Conservation (phyloP, 202 grass and related monocot species). For the Eragrostis tef region DNA sequence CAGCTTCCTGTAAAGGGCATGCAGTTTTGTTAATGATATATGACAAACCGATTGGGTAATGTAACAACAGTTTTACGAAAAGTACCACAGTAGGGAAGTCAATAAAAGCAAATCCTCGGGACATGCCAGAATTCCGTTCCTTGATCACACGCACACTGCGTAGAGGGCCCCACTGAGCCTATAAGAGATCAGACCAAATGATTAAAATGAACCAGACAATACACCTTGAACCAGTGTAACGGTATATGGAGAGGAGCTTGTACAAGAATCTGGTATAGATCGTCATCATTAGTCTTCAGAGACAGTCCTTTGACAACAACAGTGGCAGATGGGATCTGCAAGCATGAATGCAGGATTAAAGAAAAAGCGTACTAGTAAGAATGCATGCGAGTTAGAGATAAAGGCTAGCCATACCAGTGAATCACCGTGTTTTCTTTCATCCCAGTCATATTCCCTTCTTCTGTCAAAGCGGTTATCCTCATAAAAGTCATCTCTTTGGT, state of each 20-base stretch:
- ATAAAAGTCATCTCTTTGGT: slow-evolving; percentile 67
- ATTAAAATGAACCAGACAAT: slow-evolving; percentile 61
- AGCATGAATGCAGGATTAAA: slow-evolving; percentile 42
- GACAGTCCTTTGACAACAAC: slow-evolving; percentile 91
- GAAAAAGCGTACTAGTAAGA: not conserved
- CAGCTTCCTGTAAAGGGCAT: slow-evolving; percentile 72
- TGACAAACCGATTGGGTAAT: slow-evolving; percentile 14
- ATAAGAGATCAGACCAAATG: slow-evolving; percentile 66
- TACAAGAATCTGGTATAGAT: slow-evolving; percentile 98
- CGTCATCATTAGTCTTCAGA: slow-evolving; percentile 83
- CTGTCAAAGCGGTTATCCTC: slow-evolving; percentile 82
- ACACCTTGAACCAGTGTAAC: slow-evolving; percentile 58
- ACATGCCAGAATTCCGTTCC: slow-evolving; percentile 84
- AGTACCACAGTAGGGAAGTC: slow-evolving; percentile 92
- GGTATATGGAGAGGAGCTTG: slow-evolving; percentile 53
- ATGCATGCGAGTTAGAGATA: slow-evolving; percentile 19
- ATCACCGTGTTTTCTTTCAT: slow-evolving; percentile 73
- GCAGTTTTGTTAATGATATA: slow-evolving; percentile 37
- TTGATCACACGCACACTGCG: slow-evolving; percentile 94
- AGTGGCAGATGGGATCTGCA: slow-evolving; percentile 83
- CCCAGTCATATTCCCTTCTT: slow-evolving; percentile 74
- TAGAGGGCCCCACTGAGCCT: slow-evolving; percentile 99
- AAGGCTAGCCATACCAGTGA: slow-evolving; percentile 50
- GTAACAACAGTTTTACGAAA: slow-evolving; percentile 46
- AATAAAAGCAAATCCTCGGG: slow-evolving; percentile 98